Base-by-base conservation (phyloP, 345 rosid species). In the Geranium brycei region DNA sequence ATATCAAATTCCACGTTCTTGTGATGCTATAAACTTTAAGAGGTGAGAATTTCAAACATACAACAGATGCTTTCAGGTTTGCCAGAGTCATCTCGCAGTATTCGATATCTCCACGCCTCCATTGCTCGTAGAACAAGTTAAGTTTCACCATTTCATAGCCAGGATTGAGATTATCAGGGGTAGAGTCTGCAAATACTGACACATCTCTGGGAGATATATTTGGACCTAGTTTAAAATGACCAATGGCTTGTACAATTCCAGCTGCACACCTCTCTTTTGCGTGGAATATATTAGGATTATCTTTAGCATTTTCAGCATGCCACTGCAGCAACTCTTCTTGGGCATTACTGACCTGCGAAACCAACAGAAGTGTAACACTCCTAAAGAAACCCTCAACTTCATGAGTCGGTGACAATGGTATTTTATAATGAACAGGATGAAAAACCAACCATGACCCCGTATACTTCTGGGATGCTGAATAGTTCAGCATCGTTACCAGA, bases 401-500 rank as follows among this genome's bases (percentile, higher is more conserved):
- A 31, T 3, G 18, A 51, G 4, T 8, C 35, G 69, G 30, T 56
- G 19, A 61, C 5, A 40, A 55, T 41, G 51, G 47, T n/a, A 59
- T 66, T 19, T 68, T 11, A 59, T 62, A 41, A 18, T 47, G 47
- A 57, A 64, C 1, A 66, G 57, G 53, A 30, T 41, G 57, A 17
- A 19, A 58, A 47, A 69, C 93, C 51, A 62, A 92, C 97, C 97
- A 91, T 91, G 71, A 93, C 97, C 3, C 97, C 99, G 72, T 85
- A 72, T 19, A 93, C 95, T 57, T 85, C 91, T 0, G 96, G 95
- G 70, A 93, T 86, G 81, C 91, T 83, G 73, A 90, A 93, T 4
- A 93, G 84, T 57, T 93, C 99, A 13, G 99, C 97, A 75, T 93
- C 99, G 70, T 93, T 93, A 66, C 99, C 99, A 53, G 99, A 93